Percentiles rank a stretch among this genome's conserved stretches.
Conservation (phyloP, 2,329 filamentous ascomycete genomes). For the Aspergillus aculeatinus region DNA sequence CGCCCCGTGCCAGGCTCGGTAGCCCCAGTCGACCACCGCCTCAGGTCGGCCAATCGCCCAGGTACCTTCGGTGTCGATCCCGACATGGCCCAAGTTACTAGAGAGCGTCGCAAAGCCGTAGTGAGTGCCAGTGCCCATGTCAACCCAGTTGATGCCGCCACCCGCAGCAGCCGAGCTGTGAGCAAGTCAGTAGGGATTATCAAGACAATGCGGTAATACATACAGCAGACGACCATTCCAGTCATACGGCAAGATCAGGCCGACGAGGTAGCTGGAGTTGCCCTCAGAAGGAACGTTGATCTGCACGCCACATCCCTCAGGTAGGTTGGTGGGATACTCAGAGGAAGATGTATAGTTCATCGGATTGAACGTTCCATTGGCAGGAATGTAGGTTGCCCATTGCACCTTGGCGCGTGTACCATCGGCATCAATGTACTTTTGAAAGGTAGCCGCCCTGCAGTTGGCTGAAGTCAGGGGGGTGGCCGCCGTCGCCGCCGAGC, state of each 20-base stretch:
- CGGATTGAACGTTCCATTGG: background rate
- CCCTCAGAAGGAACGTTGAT: background rate
- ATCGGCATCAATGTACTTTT: constrained; percentile 1
- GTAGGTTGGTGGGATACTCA: background rate
- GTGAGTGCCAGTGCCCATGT: background rate
- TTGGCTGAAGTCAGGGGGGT: background rate
- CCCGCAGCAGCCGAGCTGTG: background rate
- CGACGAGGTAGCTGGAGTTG: background rate
- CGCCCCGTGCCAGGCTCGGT: background rate
- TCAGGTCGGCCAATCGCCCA: background rate
- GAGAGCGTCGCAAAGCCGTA: background rate
- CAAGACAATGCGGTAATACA: background rate
- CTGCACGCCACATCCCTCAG: background rate
- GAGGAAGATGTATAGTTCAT: background rate
- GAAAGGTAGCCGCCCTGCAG: background rate
- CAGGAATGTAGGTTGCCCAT: background rate
- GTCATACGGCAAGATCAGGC: background rate
- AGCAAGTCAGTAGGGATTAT: background rate
- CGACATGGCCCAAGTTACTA: background rate
- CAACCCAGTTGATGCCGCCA: background rate
- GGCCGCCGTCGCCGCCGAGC: background rate
- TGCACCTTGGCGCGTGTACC: background rate
- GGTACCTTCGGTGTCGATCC: background rate
- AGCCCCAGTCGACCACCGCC: background rate
- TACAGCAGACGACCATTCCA: constrained; percentile 1